phyloP scores from a whole-genome alignment of 768 basidiomycete genomes.

The Pisolithus microcarpus region DNA sequence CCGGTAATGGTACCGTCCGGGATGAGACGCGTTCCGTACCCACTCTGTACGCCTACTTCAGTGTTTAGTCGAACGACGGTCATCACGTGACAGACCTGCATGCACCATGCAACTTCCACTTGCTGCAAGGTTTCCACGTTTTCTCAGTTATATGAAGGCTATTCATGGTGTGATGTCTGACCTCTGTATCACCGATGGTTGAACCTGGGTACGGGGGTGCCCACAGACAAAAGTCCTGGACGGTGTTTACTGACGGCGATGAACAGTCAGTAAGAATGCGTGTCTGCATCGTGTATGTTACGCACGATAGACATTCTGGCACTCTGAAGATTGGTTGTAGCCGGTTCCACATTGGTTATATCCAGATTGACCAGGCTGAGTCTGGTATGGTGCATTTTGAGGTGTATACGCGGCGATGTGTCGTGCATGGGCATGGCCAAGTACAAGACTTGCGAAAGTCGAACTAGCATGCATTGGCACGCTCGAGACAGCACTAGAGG shows the following conservation, averaged over 20 bases:
- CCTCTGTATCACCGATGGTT: slow-evolving; percentile 57
- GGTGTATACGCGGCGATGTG: slow-evolving; percentile 46
- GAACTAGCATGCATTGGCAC: slow-evolving; percentile 11
- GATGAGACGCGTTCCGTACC: slow-evolving; percentile 59
- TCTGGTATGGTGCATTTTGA: slow-evolving; percentile 38
- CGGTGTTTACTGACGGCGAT: slow-evolving; percentile 41
- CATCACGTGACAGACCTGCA: slow-evolving; percentile 25
- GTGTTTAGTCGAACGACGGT: not conserved
- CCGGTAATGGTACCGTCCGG: slow-evolving; percentile 65
- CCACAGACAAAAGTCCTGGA: slow-evolving; percentile 50
- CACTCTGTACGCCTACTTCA: slow-evolving; percentile 30
- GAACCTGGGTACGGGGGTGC: slow-evolving; percentile 47
- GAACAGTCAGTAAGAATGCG: not conserved
- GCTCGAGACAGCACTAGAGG: slow-evolving; percentile 4
- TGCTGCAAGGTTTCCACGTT: slow-evolving; percentile 24
- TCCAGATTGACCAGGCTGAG: slow-evolving; percentile 54
- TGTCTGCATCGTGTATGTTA: slow-evolving; percentile 1
- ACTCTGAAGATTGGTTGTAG: slow-evolving; percentile 48
- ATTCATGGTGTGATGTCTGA: slow-evolving; percentile 17
- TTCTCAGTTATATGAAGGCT: slow-evolving; percentile 8
- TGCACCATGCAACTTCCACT: slow-evolving; percentile 50
- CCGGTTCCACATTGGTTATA: slow-evolving; percentile 59
- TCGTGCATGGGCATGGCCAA: slow-evolving; percentile 11
- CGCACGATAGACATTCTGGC: slow-evolving; percentile 61
- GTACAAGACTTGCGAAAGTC: slow-evolving; percentile 17